Base-by-base conservation (phyloP, 78 protist genomes). In the Bodo saltans region DNA sequence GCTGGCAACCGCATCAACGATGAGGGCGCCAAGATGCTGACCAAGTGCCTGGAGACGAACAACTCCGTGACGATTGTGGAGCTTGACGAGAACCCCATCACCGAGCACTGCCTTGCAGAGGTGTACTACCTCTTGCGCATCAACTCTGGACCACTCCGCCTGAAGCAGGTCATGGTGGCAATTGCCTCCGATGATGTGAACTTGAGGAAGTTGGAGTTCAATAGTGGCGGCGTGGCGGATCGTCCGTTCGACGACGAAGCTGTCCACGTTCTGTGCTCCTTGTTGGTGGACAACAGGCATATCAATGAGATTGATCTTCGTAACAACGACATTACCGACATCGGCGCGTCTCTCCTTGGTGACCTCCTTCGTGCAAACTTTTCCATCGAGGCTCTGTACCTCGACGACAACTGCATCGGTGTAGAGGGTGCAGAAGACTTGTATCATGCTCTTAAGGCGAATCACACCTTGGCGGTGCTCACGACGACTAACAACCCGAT, bases 381-480 rank as follows among this genome's bases (percentile, higher is more conserved):
- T 25, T 37, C 12, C 81, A 76, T 76, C 41, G 34, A 47, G 27
- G 3, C 11, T 27, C 25, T 76, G 4, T 11, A 26, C 37, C 69
- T 76, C 67, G 29, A 12, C 40, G 41, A 27, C 41, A 76, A 76
- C 69, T 3, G 41, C 33, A 4, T 76, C 1, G 25, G 39, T 25
- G 81, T 12, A 2, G 81, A 76, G 69, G 81, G 81, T 26, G 81
- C 8, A 27, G 34, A 25, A 3, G 81, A 47, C 32, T 3, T 76
- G 69, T 17, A 2, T 47, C 12, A 12, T 12, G 25, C 81, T 26
- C 35, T 76, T 28, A 8, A 67, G 28, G 12, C 67, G 34, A 76
- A 76, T 27, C 81, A 76, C 81, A 76, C 81, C 30, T 38, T 76
- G 34, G 1, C 81, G 3, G 4, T 23, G 67, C 69, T 76, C 35